Conservation (phyloP, 176 grass and related monocot species). For the Tuctoria greenei region DNA sequence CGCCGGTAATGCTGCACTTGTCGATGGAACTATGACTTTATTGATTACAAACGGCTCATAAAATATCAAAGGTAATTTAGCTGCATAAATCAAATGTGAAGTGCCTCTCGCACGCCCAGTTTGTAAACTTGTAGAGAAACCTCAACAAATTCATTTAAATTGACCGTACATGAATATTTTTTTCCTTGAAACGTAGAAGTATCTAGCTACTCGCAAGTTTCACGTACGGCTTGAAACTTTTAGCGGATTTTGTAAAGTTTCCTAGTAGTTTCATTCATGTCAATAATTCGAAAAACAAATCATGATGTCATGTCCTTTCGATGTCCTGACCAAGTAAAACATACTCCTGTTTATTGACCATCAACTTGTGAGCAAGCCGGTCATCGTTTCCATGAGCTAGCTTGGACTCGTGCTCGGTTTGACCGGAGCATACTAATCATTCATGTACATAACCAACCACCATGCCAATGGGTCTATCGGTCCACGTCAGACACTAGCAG, state of each 20-base stretch:
- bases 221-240: not conserved
- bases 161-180: not conserved
- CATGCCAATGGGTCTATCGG: not conserved
- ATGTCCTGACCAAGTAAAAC: constrained; percentile 22
- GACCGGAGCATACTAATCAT: not conserved
- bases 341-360: not conserved
- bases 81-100: too few species aligned
- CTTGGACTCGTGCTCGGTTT: not conserved
- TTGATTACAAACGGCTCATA: too few species aligned
- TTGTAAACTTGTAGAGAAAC: too few species aligned
- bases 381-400: constrained; percentile 17
- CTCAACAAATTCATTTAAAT: too few species aligned
- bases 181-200: not conserved
- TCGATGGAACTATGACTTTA: too few species aligned
- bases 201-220: too few species aligned
- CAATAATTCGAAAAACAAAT: too few species aligned
- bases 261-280: not conserved
- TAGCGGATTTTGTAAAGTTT: not conserved
- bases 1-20: too few species aligned
- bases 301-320: too few species aligned
- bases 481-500: not conserved
- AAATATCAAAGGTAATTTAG: too few species aligned
- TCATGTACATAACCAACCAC: not conserved
- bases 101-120: too few species aligned
- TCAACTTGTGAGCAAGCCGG: not conserved